A percentile compares a stretch with the other conserved stretches of the same genome.
These are phyloP conservation scores for Corrigiola litoralis DNA, from an alignment of 179 eudicot species.

Conservation along the genomic window DNA sequence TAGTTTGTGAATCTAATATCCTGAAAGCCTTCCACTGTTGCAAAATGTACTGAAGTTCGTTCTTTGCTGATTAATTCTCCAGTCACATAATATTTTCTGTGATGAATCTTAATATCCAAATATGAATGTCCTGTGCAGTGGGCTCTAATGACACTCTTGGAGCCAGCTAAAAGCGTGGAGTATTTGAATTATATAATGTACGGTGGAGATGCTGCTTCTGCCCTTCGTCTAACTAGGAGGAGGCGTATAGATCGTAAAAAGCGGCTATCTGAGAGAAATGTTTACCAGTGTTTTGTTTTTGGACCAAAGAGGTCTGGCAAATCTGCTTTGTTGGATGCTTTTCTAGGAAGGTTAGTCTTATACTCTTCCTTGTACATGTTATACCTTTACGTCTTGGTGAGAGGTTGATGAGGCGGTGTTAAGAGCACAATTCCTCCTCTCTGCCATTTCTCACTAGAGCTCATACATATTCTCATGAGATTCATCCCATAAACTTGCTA, in stretches of 20 bases:
- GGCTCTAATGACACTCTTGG: slow-evolving; percentile 90
- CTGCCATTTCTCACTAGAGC: too few relatives aligned
- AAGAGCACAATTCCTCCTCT: too few relatives aligned
- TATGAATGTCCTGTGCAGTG: slow-evolving; percentile 49
- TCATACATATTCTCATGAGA: too few relatives aligned
- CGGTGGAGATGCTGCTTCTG: slow-evolving; percentile 78
- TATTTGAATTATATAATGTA: slow-evolving; percentile 79
- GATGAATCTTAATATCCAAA: slow-evolving; percentile 7
- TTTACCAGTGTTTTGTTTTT: slow-evolving; percentile 89
- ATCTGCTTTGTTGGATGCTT: slow-evolving; percentile 69
- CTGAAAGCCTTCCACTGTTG: too few relatives aligned
- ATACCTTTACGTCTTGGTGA: too few relatives aligned
- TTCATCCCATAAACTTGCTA: too few relatives aligned
- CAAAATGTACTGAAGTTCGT: background rate
- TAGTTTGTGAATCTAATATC: background rate
- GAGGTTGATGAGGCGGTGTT: too few relatives aligned
- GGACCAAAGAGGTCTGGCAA: slow-evolving; percentile 90
- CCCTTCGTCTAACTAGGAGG: slow-evolving; percentile 70
- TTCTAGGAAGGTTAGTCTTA: slow-evolving; percentile 61
- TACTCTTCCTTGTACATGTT: background rate
- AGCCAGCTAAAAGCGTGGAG: slow-evolving; percentile 81
- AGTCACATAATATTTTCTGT: background rate
- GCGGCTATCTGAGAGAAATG: slow-evolving; percentile 77
- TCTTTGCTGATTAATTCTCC: background rate
- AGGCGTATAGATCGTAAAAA: slow-evolving; percentile 83